Evolutionary conservation across 495 filamentous ascomycete species (phyloP), one percentile per base, ranked within the genome.

Genomic region (Massariosphaeria phaeospora): DNA sequence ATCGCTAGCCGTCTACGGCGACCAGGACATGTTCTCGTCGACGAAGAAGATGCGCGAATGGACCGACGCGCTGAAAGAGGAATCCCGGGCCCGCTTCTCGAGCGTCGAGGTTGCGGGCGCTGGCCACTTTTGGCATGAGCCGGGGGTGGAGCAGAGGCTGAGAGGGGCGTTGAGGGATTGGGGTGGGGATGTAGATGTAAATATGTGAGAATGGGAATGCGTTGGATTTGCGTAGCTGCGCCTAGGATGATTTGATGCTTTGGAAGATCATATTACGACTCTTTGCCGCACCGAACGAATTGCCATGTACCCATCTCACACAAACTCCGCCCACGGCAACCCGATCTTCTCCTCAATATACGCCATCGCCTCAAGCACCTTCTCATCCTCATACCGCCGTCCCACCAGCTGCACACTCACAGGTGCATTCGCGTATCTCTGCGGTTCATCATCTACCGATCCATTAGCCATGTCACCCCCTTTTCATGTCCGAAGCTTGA

Each of bases 121-220:
- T 8, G 88, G 85, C 2, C 90, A 96, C 70, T 95, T 95, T 62
- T 96, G 89, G 88, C 66, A 73, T 20, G 85, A 91, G 60, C 63
- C 76, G 4, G 82, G 80, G 3, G 82, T 77, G n/a, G 71, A 78
- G 61, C 57, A 63, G 33, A 70, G 76, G 55, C 71, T 91, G 58
- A 75, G 72, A 62, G 61, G 58, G 25, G 59, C 62, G 8, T 34
- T 63, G 38, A 52, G 38, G 27, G 33, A 40, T 17, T 63, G 60
- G 60, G 46, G 26, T 13, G 27, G 35, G 9, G 3, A 5, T 20
- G n/a, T n/a, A n/a, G n/a, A n/a, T n/a, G n/a, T n/a, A n/a, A n/a
- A n/a, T n/a, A n/a, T n/a, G n/a, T n/a, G n/a, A n/a, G n/a, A n/a
- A n/a, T n/a, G n/a, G n/a, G n/a, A n/a, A n/a, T n/a, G n/a, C n/a